Evolutionary conservation across 1,139 yeast genomes (phyloP).

Genomic region (Diutina pseudorugosa): DNA sequence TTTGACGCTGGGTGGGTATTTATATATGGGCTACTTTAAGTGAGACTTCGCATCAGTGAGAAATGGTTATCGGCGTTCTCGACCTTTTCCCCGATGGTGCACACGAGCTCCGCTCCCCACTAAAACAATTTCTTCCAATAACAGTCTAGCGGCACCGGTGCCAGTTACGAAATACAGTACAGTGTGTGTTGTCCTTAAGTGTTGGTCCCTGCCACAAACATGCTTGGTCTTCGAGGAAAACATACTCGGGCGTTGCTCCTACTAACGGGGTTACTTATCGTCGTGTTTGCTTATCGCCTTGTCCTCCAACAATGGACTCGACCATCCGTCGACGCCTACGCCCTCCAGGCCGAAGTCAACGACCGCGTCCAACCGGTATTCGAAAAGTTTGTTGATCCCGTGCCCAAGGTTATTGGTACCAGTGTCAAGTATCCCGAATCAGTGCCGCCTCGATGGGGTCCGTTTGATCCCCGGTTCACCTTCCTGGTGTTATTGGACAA

Average conservation of each 20-base stretch:
- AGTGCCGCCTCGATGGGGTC: neutral
- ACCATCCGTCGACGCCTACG: neutral
- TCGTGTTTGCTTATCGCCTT: neutral
- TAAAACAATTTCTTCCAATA: too few relatives aligned
- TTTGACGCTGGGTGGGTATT: too few relatives aligned
- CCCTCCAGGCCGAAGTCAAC: neutral
- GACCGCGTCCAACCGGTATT: neutral
- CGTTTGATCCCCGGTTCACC: constrained; percentile 2
- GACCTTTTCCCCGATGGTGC: neutral
- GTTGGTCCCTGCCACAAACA: too few relatives aligned
- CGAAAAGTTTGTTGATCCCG: neutral
- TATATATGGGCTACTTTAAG: too few relatives aligned
- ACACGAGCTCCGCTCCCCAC: neutral
- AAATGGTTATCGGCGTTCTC: neutral
- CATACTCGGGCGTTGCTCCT: neutral
- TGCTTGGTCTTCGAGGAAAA: neutral
- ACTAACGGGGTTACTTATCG: neutral
- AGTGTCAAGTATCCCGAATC: neutral
- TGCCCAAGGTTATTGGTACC: neutral
- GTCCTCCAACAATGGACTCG: neutral
- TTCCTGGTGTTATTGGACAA: neutral
- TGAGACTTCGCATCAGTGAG: neutral
- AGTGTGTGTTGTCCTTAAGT: neutral
- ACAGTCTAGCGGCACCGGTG: neutral
- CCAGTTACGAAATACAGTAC: neutral